phyloP scores from a whole-genome alignment of 2,329 filamentous ascomycete species.

The Dactylellina drechsleri region DNA sequence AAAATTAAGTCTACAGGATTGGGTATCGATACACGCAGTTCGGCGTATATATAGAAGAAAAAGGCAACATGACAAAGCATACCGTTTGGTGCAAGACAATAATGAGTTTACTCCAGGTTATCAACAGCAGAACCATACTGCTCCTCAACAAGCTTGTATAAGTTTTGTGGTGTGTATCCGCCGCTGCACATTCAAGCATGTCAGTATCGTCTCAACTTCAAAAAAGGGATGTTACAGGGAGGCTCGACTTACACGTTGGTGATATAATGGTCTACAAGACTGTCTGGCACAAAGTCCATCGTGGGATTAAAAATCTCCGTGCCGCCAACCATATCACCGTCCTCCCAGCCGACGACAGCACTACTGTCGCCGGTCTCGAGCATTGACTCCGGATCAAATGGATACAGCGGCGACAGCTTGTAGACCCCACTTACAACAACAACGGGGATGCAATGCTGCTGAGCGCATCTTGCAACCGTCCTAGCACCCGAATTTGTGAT shows the following conservation, averaged over 20 bases:
- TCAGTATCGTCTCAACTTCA: neutral
- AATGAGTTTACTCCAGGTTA: constrained; percentile 22
- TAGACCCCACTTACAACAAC: constrained; percentile 91
- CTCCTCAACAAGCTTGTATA: constrained; percentile 54
- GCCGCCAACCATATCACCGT: constrained; percentile 45
- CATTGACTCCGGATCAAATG: constrained; percentile 81
- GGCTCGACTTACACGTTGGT: constrained; percentile 51
- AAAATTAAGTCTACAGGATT: constrained; percentile 8
- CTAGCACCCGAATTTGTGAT: constrained; percentile 85
- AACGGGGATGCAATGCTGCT: constrained; percentile 82
- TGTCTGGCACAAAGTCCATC: constrained; percentile 52
- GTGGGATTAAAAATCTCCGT: constrained; percentile 45
- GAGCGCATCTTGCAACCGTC: constrained; percentile 84
- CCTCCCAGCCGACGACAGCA: constrained; percentile 45
- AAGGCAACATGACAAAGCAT: neutral
- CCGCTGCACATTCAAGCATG: constrained; percentile 17
- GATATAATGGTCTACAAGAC: constrained; percentile 50
- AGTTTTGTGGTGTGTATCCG: constrained; percentile 48
- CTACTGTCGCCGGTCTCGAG: constrained; percentile 78
- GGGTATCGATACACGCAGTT: constrained; percentile 25
- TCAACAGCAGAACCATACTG: constrained; percentile 38
- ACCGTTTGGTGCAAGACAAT: too few species aligned
- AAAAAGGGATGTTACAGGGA: neutral
- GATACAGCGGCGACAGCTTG: constrained; percentile 89
- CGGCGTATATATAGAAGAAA: neutral